These are phyloP conservation scores for Coprinellus micaceus DNA, from an alignment of 768 basidiomycete species.

Conservation along the genomic window DNA sequence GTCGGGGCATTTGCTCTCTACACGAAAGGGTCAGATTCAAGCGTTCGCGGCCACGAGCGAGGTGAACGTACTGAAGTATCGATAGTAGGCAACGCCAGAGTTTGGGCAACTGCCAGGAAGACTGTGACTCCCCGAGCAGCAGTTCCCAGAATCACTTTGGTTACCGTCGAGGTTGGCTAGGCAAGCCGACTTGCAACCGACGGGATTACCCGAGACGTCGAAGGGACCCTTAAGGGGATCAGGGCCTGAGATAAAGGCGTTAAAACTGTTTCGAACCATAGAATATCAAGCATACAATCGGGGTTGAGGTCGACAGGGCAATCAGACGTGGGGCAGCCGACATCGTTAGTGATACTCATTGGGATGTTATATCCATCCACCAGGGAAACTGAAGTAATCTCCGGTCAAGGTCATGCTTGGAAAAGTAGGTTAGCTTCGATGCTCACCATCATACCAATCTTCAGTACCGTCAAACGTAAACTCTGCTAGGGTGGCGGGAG, in stretches of 20 bases:
- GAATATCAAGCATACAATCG: conserved; percentile 36
- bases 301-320: conserved; percentile 62
- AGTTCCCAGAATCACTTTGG: conserved; percentile 55
- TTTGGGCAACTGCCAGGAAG: conserved; percentile 57
- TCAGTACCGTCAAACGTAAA: conserved; percentile 46
- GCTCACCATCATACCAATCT: conserved; percentile 59
- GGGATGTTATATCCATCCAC: conserved; percentile 68
- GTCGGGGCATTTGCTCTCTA: conserved; percentile 40
- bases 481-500: conserved; percentile 65
- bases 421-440: conserved; percentile 15
- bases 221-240: conserved; percentile 47
- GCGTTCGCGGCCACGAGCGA: too few relatives aligned
- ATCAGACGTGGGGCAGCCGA: conserved; percentile 48
- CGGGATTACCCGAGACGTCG: conserved; percentile 47
- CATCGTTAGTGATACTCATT: conserved; percentile 51
- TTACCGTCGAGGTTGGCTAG: conserved; percentile 40
- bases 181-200: conserved; percentile 63
- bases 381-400: conserved; percentile 55
- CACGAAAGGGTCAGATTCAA: too few relatives aligned
- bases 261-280: conserved; percentile 9
- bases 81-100: conserved; percentile 36
- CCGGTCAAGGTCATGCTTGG: conserved; percentile 40
- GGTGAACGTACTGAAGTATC: conserved; percentile 30
- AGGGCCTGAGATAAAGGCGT: conserved; percentile 39
- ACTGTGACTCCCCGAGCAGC: conserved; percentile 55